Percentiles rank a stretch among this genome's conserved stretches.
Evolutionary conservation across 306 rosid genomes (phyloP).

Genomic region (Lathyrus tuberosus): DNA sequence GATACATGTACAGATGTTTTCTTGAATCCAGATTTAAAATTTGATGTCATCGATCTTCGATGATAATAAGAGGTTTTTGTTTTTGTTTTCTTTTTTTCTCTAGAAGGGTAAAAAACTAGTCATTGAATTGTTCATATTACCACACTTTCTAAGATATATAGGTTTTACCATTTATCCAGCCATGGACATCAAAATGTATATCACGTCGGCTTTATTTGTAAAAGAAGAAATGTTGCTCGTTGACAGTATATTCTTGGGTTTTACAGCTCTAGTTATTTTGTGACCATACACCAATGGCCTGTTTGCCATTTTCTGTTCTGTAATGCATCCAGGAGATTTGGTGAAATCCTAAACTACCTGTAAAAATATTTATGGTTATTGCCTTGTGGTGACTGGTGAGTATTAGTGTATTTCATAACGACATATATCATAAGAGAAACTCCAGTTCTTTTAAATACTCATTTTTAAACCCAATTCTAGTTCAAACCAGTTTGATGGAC

Average conservation of each 20-base stretch:
- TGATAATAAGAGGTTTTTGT: constrained; percentile 59
- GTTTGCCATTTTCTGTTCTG: constrained; percentile 6
- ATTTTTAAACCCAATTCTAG: background rate
- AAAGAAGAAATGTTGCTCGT: constrained; percentile 11
- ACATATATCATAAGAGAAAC: background rate
- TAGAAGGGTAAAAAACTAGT: constrained; percentile 9
- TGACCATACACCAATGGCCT: constrained; percentile 3
- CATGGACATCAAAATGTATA: constrained; percentile 20
- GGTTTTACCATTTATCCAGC: constrained; percentile 31
- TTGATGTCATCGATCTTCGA: constrained; percentile 93
- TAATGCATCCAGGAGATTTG: constrained; percentile 16
- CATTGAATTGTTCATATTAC: constrained; percentile 52
- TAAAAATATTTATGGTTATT: background rate
- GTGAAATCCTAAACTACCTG: constrained; percentile 25
- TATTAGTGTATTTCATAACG: background rate
- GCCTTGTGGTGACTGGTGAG: background rate
- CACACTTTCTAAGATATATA: constrained; percentile 29
- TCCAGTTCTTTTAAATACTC: background rate
- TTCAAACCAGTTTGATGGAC: background rate
- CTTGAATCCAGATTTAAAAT: constrained; percentile 78
- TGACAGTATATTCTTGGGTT: constrained; percentile 2
- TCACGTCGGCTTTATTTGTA: constrained; percentile 39
- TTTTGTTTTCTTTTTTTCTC: background rate
- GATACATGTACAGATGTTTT: constrained; percentile 83
- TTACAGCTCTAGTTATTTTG: constrained; percentile 2